Evolutionary conservation across 1,284 basidiomycete species (phyloP), one percentile per base, ranked within the genome.

Genomic region (Boletus putidus): DNA sequence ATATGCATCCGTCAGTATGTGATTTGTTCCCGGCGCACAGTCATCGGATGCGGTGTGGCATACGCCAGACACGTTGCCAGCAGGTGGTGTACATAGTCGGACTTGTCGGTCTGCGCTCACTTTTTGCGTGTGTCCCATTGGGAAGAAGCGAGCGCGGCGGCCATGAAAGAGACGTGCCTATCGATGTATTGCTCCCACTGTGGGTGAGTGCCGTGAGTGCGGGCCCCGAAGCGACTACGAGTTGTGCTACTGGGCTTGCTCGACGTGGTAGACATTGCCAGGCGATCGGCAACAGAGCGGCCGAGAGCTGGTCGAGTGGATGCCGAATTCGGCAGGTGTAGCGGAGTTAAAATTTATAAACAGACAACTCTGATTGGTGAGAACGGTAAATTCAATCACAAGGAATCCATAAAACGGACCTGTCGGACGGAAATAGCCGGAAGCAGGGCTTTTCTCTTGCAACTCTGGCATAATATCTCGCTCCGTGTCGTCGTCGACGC

Each of bases 1-100:
- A 33, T 91, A 89, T 61, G 76, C 80, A 1, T 78, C 82, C 6
- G 61, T 70, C 39, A 70, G 68, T 50, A 71, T 71, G 72, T 71
- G 60, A 69, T 37, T 10, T 40, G 37, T 35, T 36, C 31, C 36
- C 31, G 21, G 31, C 11, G 33, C 40, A n/a, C n/a, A n/a, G n/a
- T n/a, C n/a, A n/a, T n/a, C n/a, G n/a, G n/a, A n/a, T n/a, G n/a
- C n/a, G n/a, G n/a, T n/a, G n/a, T n/a, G n/a, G n/a, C n/a, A n/a
- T n/a, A n/a, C n/a, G n/a, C n/a, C n/a, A n/a, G n/a, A n/a, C n/a
- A n/a, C n/a, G n/a, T n/a, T n/a, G n/a, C n/a, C n/a, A n/a, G n/a
- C n/a, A n/a, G n/a, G n/a, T n/a, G 31, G 18, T 49, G 45, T 55
- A 20, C 21, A 23, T 37, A 33, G 53, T 31, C 36, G 53, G 31